These are phyloP conservation scores for Dictyostelium intermedium DNA, from an alignment of 78 protist species.

Conservation along the genomic window DNA sequence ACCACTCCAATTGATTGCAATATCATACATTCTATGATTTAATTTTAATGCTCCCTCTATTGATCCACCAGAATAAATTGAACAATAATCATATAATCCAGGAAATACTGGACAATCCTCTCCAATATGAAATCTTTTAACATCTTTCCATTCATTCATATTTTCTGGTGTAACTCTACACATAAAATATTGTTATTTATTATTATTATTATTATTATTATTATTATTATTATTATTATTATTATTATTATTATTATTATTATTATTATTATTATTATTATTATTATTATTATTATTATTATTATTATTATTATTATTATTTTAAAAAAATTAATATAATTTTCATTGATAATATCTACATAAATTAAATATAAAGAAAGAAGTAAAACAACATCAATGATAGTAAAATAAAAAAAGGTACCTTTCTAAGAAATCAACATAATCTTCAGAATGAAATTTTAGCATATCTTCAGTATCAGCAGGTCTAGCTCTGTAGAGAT, in stretches of 20 bases:
- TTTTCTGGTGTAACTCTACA: constrained; percentile 42
- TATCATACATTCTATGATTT: constrained; percentile 88
- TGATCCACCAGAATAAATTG: constrained; percentile 98
- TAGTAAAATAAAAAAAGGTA: not conserved
- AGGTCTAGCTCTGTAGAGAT: constrained; percentile 91
- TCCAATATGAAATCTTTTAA: constrained; percentile 92
- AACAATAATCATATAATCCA: constrained; percentile 97
- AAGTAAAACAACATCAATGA: too few species aligned
- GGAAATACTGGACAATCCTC: constrained; percentile 99
- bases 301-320: not conserved
- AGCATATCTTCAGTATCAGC: constrained; percentile 91
- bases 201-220: not conserved
- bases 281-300: constrained; percentile 90
- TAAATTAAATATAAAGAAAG: not conserved
- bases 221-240: constrained; percentile 42
- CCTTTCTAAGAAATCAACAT: constrained; percentile 93
- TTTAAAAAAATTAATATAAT: too few species aligned
- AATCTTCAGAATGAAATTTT: constrained; percentile 97
- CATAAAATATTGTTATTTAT: not conserved
- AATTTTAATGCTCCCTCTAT: constrained; percentile 95
- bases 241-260: constrained; percentile 50
- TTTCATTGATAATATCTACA: too few species aligned
- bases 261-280: not conserved
- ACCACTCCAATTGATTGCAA: constrained; percentile 99
- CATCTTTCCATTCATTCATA: constrained; percentile 21